phyloP scores from a whole-genome alignment of 495 filamentous ascomycete genomes.

The Talaromyces trachyspermus region DNA sequence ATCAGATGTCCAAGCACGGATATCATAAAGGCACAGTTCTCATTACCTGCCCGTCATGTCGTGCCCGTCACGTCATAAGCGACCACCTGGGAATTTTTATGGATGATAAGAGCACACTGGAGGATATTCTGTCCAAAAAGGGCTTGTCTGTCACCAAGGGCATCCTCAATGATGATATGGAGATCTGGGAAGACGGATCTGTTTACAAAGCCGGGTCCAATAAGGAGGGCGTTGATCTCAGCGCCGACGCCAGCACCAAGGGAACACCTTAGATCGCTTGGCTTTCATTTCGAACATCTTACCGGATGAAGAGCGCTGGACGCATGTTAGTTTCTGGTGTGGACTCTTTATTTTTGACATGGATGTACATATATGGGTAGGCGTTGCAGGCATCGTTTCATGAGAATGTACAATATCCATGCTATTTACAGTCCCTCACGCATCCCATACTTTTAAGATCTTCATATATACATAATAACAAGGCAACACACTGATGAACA shows the following conservation, averaged over 20 bases:
- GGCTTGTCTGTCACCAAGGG: slow-evolving; percentile 28
- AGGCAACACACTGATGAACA: too few relatives aligned
- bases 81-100: slow-evolving; percentile 65
- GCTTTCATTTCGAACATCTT: too few relatives aligned
- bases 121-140: slow-evolving; percentile 28
- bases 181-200: slow-evolving; percentile 63
- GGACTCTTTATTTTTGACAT: background rate
- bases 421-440: background rate
- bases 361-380: slow-evolving; percentile 2
- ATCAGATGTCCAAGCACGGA: slow-evolving; percentile 80
- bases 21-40: slow-evolving; percentile 86
- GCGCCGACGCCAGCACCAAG: background rate
- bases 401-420: slow-evolving; percentile 6
- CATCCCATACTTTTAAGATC: background rate
- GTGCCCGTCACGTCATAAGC: slow-evolving; percentile 80
- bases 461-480: background rate
- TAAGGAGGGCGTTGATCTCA: slow-evolving; percentile 8
- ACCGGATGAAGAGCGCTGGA: background rate
- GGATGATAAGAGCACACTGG: slow-evolving; percentile 29
- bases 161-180: slow-evolving; percentile 48
- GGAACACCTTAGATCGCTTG: background rate
- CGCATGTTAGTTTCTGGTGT: background rate
- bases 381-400: slow-evolving; percentile 1
- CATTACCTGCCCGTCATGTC: slow-evolving; percentile 77
- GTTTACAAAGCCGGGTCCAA: slow-evolving; percentile 15